phyloP scores from a whole-genome alignment of 306 rosid species.

The Cucumis melo region DNA sequence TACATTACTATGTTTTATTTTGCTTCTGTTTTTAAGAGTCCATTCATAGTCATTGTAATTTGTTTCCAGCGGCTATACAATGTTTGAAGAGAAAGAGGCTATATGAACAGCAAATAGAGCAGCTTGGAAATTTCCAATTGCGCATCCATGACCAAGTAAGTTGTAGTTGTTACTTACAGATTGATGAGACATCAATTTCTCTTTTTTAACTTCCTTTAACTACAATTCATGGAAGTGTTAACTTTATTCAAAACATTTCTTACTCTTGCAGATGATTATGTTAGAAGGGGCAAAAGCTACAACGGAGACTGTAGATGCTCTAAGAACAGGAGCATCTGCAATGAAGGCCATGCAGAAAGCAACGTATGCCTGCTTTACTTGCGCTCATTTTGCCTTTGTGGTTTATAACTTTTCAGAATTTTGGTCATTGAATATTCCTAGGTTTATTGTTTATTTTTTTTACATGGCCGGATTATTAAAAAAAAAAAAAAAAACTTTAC shows the following conservation, averaged over 20 bases:
- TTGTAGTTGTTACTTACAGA: neutral
- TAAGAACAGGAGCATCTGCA: constrained; percentile 85
- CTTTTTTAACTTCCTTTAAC: neutral
- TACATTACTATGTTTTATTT: neutral
- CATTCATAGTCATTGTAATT: neutral
- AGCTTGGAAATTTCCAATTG: constrained; percentile 95
- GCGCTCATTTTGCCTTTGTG: neutral
- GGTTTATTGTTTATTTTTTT: too few relatives aligned
- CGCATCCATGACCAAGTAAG: constrained; percentile 92
- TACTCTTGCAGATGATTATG: constrained; percentile 70
- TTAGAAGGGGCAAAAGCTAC: constrained; percentile 98
- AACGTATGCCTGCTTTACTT: constrained; percentile 37
- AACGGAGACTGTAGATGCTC: constrained; percentile 94
- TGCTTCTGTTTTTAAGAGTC: neutral
- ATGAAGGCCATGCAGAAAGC: constrained; percentile 99
- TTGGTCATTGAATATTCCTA: neutral
- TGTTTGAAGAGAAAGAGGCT: constrained; percentile 87
- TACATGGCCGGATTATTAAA: neutral
- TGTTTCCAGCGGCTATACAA: constrained; percentile 70
- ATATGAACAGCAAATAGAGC: constrained; percentile 91
- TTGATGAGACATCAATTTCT: neutral
- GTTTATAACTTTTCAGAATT: too few relatives aligned
- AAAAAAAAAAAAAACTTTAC: neutral
- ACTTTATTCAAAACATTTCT: neutral
- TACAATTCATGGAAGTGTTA: neutral